phyloP scores from a whole-genome alignment of 2,329 filamentous ascomycete species.

The Polychaeton citri region DNA sequence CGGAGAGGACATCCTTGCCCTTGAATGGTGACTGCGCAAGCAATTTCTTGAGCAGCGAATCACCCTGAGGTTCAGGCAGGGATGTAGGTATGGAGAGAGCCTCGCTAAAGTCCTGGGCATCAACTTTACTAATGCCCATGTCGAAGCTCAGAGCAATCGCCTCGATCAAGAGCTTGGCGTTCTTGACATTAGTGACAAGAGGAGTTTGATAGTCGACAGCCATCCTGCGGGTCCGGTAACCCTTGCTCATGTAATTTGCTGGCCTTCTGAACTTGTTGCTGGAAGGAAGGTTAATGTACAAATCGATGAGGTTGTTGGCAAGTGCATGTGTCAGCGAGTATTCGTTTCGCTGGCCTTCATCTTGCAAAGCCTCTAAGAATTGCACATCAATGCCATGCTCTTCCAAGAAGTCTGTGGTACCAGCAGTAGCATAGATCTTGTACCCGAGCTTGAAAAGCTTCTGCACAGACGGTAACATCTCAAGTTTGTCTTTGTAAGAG shows the following conservation, averaged over 20 bases:
- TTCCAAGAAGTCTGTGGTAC: conserved; percentile 91
- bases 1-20: conserved; percentile 77
- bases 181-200: conserved; percentile 97
- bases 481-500: conserved; percentile 94
- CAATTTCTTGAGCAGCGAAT: conserved; percentile 52
- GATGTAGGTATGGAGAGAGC: conserved; percentile 18
- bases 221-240: conserved; percentile 93
- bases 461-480: conserved; percentile 85
- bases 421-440: conserved; percentile 90
- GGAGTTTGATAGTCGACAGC: conserved; percentile 96
- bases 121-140: conserved; percentile 66
- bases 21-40: conserved; percentile 76
- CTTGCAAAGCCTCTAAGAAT: conserved; percentile 73
- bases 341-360: conserved; percentile 80
- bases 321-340: conserved; percentile 95
- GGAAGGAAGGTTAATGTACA: conserved; percentile 99
- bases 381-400: conserved; percentile 86
- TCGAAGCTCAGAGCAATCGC: conserved; percentile 83
- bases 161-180: conserved; percentile 92
- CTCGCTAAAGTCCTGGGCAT: conserved; percentile 70
- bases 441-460: conserved; percentile 85
- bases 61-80: conserved; percentile 33
- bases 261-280: conserved; percentile 94
- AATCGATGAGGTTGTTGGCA: conserved; percentile 92
- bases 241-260: conserved; percentile 97